phyloP scores from a whole-genome alignment of 495 filamentous ascomycete genomes.

The Penicillium simplicissimum region DNA sequence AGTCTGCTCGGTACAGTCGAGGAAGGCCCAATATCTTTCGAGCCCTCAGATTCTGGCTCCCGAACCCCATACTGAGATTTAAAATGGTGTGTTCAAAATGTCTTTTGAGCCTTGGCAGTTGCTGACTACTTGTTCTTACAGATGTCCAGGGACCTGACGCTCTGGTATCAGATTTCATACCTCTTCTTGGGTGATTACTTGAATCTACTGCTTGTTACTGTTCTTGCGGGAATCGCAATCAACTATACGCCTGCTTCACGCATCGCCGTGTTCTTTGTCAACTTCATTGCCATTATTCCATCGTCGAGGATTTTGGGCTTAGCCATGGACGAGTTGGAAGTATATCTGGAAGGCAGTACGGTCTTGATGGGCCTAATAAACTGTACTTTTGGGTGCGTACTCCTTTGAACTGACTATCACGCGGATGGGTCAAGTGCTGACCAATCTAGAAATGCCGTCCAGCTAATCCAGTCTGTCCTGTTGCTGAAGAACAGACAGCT shows the following conservation, averaged over 20 bases:
- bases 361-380: neutral
- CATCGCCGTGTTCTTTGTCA: neutral
- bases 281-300: neutral
- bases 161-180: neutral
- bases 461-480: neutral
- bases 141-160: neutral
- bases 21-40: neutral
- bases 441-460: neutral
- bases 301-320: neutral
- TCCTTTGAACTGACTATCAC: neutral
- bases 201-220: neutral
- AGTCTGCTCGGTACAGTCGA: neutral
- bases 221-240: neutral
- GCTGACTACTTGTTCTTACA: neutral
- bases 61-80: neutral
- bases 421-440: neutral
- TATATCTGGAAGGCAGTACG: neutral
- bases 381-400: neutral
- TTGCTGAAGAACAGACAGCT: neutral
- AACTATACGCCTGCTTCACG: neutral
- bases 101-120: neutral
- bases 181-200: neutral
- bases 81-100: neutral
- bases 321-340: neutral
- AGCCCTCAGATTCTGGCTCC: too few relatives aligned